These are phyloP conservation scores for Telopea speciosissima DNA, from an alignment of 177 flowering plant genomes.

Conservation along the genomic window DNA sequence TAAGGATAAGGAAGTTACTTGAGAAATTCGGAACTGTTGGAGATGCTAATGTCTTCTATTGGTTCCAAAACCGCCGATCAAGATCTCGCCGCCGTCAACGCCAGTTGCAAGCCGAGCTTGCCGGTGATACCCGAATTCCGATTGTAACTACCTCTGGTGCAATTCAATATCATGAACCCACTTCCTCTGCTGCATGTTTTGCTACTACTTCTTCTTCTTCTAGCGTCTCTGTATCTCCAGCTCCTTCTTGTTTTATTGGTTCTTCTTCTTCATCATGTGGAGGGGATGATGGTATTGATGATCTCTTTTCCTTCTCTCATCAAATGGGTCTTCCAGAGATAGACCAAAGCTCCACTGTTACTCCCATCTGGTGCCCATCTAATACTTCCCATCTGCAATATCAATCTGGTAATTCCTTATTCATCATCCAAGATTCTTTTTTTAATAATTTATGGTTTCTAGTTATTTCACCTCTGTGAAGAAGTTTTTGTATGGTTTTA, in stretches of 20 bases:
- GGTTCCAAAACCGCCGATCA: slow-evolving; percentile 96
- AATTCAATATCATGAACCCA: slow-evolving; percentile 20
- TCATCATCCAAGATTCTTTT: background rate
- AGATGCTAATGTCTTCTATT: slow-evolving; percentile 94
- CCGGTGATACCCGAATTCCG: slow-evolving; percentile 8
- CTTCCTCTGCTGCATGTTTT: slow-evolving; percentile 7
- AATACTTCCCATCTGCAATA: slow-evolving; percentile 33
- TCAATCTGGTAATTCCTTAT: slow-evolving; percentile 42
- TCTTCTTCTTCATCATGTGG: slow-evolving; percentile 25
- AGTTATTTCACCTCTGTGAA: too few relatives aligned
- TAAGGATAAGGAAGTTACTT: slow-evolving; percentile 66
- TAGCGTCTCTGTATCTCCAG: slow-evolving; percentile 10
- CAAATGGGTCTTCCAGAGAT: slow-evolving; percentile 35
- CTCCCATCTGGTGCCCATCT: slow-evolving; percentile 23
- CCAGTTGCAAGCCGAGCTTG: slow-evolving; percentile 61
- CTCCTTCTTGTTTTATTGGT: slow-evolving; percentile 15
- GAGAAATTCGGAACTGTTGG: slow-evolving; percentile 84
- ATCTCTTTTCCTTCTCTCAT: slow-evolving; percentile 25
- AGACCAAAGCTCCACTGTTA: slow-evolving; percentile 18
- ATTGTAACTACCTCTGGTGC: slow-evolving; percentile 19
- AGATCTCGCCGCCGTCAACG: slow-evolving; percentile 83
- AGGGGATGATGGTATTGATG: slow-evolving; percentile 21
- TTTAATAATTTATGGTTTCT: too few relatives aligned
- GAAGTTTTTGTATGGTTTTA: too few relatives aligned
- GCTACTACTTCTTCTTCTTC: slow-evolving; percentile 4